phyloP scores from a whole-genome alignment of 202 grass and related monocot genomes.

The Schoenoplectus triqueter region DNA sequence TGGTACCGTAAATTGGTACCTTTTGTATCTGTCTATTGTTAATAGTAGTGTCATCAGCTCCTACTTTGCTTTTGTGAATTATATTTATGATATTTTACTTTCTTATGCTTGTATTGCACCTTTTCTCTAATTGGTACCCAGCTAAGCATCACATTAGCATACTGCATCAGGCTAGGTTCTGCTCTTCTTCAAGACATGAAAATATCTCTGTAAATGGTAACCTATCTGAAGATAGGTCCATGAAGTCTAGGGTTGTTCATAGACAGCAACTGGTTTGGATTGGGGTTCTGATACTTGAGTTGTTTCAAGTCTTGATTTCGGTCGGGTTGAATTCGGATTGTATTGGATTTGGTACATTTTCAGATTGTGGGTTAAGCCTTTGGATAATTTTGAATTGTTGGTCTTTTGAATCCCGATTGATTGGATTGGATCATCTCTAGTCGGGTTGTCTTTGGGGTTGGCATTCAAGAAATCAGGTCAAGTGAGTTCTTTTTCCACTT shows the following conservation, averaged over 20 bases:
- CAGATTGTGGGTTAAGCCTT: neutral
- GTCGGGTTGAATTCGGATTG: neutral
- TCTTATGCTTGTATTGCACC: slow-evolving; percentile 1
- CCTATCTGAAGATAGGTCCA: neutral
- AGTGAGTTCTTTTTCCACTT: neutral
- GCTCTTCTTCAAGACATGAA: neutral
- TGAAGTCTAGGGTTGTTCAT: neutral
- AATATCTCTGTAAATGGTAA: neutral
- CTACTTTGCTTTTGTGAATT: slow-evolving; percentile 1
- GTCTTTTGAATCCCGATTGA: neutral
- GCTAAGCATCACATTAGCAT: neutral
- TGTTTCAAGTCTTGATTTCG: neutral
- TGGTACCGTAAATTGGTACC: slow-evolving; percentile 15
- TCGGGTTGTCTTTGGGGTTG: neutral
- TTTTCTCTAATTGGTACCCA: neutral
- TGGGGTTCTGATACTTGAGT: neutral
- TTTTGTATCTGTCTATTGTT: slow-evolving; percentile 12
- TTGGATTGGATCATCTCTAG: neutral
- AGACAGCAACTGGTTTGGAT: neutral
- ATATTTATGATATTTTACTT: slow-evolving; percentile 19
- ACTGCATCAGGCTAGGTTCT: neutral
- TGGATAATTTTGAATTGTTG: neutral
- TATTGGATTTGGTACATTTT: neutral
- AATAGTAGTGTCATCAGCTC: slow-evolving; percentile 19
- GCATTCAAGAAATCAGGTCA: neutral